Conservation (phyloP, 2,329 filamentous ascomycete genomes). For the Grosmannia serpens region DNA sequence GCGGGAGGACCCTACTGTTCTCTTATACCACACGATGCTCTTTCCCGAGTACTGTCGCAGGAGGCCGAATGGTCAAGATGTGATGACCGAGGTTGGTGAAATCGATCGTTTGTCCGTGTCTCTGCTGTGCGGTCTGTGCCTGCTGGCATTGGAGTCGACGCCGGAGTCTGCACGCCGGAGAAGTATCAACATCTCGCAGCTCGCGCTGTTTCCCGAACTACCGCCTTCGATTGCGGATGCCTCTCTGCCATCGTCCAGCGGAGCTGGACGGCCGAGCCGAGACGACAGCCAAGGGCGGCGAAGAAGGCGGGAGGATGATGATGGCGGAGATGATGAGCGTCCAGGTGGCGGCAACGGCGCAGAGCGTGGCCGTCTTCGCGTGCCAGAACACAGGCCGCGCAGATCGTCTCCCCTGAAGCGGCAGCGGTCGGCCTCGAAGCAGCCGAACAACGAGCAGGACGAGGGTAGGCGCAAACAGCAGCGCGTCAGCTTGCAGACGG, state of each 20-base stretch:
- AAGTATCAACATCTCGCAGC: background rate
- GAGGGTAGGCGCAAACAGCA: background rate
- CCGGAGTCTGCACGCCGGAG: background rate
- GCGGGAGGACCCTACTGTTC: background rate
- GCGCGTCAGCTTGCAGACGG: background rate
- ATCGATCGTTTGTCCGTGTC: background rate
- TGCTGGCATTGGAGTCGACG: conserved; percentile 3
- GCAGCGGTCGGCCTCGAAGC: background rate
- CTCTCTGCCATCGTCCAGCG: background rate
- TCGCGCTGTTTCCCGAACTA: conserved; percentile 1
- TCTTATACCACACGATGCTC: background rate
- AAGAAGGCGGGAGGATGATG: background rate
- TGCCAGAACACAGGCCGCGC: background rate
- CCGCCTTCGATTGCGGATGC: background rate
- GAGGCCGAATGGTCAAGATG: background rate
- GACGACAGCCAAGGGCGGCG: conserved; percentile 1
- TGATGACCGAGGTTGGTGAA: background rate
- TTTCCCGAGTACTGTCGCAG: background rate
- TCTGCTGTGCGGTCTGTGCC: background rate
- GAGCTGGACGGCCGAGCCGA: background rate
- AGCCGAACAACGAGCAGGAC: background rate
- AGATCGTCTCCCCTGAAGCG: conserved; percentile 1
- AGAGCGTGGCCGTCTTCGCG: background rate
- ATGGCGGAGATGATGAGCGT: background rate
- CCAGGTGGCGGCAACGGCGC: background rate